Percentiles rank a stretch among this genome's conserved stretches.
phyloP scores from a whole-genome alignment of 768 basidiomycete species.

The Hydnum rufescens region DNA sequence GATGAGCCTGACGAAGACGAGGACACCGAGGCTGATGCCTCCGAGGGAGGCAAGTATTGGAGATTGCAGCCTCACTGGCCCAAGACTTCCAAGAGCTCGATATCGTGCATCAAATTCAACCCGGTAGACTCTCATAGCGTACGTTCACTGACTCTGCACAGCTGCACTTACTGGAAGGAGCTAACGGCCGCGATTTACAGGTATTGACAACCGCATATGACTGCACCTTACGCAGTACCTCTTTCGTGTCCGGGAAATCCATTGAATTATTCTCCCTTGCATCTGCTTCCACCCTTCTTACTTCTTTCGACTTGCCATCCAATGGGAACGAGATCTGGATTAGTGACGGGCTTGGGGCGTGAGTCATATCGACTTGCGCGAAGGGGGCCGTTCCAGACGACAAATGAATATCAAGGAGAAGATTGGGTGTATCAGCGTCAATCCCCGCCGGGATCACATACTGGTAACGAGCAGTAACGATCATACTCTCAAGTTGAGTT shows the following conservation, averaged over 20 bases:
- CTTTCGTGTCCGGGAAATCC: slow-evolving; percentile 53
- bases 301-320: slow-evolving; percentile 48
- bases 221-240: slow-evolving; percentile 50
- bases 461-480: slow-evolving; percentile 61
- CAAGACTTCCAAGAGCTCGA: slow-evolving; percentile 54
- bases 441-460: slow-evolving; percentile 45
- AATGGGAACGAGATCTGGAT: slow-evolving; percentile 70
- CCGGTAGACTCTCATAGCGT: slow-evolving; percentile 59
- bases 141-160: slow-evolving; percentile 11
- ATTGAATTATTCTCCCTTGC: slow-evolving; percentile 46
- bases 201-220: slow-evolving; percentile 71
- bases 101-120: slow-evolving; percentile 60
- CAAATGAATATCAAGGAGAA: slow-evolving; percentile 11
- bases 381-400: slow-evolving; percentile 21
- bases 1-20: slow-evolving; percentile 27
- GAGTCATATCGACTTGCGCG: slow-evolving; percentile 58
- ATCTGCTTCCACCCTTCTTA: slow-evolving; percentile 30
- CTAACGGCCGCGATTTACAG: slow-evolving; percentile 19
- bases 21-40: slow-evolving; percentile 33
- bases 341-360: slow-evolving; percentile 53
- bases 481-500: slow-evolving; percentile 41
- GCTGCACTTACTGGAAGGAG: not conserved
- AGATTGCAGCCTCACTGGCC: slow-evolving; percentile 72
- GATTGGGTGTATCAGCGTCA: slow-evolving; percentile 62
- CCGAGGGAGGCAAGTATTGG: slow-evolving; percentile 61